Percentiles rank a stretch among this genome's conserved stretches.
These are phyloP conservation scores for Coniophora puteana DNA, from an alignment of 1,284 basidiomycete genomes.

Conservation along the genomic window DNA sequence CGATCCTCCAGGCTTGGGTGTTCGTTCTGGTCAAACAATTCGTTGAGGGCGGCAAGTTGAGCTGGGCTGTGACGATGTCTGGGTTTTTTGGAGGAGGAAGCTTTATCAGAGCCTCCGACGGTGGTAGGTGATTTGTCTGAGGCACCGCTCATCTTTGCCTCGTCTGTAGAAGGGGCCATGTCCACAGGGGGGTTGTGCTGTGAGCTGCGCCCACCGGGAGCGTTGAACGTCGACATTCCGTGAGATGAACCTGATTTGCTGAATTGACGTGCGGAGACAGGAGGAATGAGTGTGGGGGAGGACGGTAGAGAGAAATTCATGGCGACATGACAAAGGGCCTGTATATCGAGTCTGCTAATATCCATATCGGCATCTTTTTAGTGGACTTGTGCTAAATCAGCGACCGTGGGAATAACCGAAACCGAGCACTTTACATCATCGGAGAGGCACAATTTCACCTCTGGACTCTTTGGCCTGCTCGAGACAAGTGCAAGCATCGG, in stretches of 20 bases:
- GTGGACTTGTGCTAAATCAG: slow-evolving; percentile 23
- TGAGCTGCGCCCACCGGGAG: slow-evolving; percentile 25
- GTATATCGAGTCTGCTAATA: slow-evolving; percentile 37
- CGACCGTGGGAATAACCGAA: slow-evolving; percentile 11
- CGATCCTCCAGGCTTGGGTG: slow-evolving; percentile 71
- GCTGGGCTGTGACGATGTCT: slow-evolving; percentile 68
- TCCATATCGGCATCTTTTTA: slow-evolving; percentile 35
- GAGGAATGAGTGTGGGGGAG: slow-evolving; percentile 14
- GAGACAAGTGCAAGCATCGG: no score
- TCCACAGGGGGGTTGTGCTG: slow-evolving; percentile 8
- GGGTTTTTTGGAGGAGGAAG: slow-evolving; percentile 52
- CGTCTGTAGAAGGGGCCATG: slow-evolving; percentile 20
- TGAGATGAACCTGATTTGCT: no score
- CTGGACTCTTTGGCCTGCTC: no score
- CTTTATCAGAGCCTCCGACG: slow-evolving; percentile 20
- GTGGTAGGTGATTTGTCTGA: slow-evolving; percentile 19
- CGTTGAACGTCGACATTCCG: slow-evolving; percentile 18
- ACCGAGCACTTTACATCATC: slow-evolving; percentile 9
- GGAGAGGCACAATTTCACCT: slow-evolving; percentile 3
- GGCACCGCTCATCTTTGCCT: slow-evolving; percentile 32
- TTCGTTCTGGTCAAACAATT: slow-evolving; percentile 70
- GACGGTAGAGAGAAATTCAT: slow-evolving; percentile 28
- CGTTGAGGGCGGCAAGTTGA: slow-evolving; percentile 70
- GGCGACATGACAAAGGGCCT: slow-evolving; percentile 34
- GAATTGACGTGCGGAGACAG: no score